Evolutionary conservation across 1,139 yeast genomes (phyloP).

Genomic region (Magnusiomyces clavatus): DNA sequence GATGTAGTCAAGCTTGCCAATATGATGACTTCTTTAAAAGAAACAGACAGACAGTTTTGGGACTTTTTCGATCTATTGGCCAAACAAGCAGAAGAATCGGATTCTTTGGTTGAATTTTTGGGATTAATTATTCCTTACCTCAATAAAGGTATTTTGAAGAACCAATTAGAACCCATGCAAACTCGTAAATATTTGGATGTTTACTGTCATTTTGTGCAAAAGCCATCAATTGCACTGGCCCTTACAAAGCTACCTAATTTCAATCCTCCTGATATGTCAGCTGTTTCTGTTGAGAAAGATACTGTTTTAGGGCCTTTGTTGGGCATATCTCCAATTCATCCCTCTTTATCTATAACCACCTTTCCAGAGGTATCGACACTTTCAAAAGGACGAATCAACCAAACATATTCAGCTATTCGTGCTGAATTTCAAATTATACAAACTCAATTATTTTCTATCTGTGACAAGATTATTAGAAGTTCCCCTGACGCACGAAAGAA

Average conservation of each 20-base stretch:
- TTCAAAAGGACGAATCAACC: constrained; percentile 3
- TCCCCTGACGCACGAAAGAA: constrained; percentile 55
- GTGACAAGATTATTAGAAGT: constrained; percentile 73
- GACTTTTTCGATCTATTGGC: constrained; percentile 55
- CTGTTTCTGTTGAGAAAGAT: constrained; percentile 48
- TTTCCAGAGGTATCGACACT: constrained; percentile 7
- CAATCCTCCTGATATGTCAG: constrained; percentile 31
- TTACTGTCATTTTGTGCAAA: constrained; percentile 51
- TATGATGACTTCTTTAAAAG: background rate
- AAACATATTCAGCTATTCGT: background rate
- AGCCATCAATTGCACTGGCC: constrained; percentile 54
- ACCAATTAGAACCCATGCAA: constrained; percentile 26
- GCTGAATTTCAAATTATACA: constrained; percentile 14
- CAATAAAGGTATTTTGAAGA: constrained; percentile 17
- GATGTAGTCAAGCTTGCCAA: background rate
- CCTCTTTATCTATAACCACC: constrained; percentile 20
- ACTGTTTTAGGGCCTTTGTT: constrained; percentile 75
- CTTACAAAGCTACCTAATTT: constrained; percentile 54
- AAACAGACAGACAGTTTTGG: constrained; percentile 20
- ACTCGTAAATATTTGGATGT: constrained; percentile 47
- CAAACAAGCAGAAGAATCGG: constrained; percentile 57
- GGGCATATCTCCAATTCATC: constrained; percentile 61
- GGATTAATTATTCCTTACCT: constrained; percentile 39
- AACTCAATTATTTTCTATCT: constrained; percentile 48
- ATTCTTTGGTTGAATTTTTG: constrained; percentile 46